Evolutionary conservation across 306 rosid species (phyloP).

Genomic region (Astragalus glycyphyllos): DNA sequence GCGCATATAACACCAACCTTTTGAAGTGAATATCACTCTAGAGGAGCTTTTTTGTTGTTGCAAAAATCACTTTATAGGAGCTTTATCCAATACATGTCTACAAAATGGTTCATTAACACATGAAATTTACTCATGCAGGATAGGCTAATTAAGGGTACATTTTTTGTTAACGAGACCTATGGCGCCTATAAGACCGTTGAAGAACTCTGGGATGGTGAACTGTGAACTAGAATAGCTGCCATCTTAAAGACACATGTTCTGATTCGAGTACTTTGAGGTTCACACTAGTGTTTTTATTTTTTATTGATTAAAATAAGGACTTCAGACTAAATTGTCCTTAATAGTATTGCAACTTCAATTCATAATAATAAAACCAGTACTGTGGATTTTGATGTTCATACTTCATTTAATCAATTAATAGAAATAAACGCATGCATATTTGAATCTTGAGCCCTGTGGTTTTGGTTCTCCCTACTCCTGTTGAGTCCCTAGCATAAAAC

Average conservation of each 20-base stretch:
- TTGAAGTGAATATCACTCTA: no score
- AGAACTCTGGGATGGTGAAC: slow-evolving; percentile 74
- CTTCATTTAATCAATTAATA: background rate
- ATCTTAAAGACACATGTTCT: background rate
- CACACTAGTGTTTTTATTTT: background rate
- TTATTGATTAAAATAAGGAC: no score
- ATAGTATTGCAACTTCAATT: background rate
- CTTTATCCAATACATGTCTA: background rate
- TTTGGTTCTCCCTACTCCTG: no score
- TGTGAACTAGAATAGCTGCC: slow-evolving; percentile 45
- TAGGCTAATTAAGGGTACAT: slow-evolving; percentile 50
- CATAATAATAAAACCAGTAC: background rate
- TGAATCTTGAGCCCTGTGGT: no score
- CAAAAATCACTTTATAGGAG: background rate
- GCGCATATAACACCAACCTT: background rate
- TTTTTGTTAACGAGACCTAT: slow-evolving; percentile 44
- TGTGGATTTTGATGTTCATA: background rate
- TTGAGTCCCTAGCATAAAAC: no score
- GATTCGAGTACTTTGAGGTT: background rate
- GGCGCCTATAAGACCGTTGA: slow-evolving; percentile 56
- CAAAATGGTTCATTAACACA: slow-evolving; percentile 18
- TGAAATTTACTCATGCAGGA: slow-evolving; percentile 52
- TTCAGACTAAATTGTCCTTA: background rate
- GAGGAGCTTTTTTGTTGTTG: no score
- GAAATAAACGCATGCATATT: background rate